Percentiles rank a stretch among this genome's conserved stretches.
Conservation (phyloP, 2,329 filamentous ascomycete species). For the Colletotrichum lentis region DNA sequence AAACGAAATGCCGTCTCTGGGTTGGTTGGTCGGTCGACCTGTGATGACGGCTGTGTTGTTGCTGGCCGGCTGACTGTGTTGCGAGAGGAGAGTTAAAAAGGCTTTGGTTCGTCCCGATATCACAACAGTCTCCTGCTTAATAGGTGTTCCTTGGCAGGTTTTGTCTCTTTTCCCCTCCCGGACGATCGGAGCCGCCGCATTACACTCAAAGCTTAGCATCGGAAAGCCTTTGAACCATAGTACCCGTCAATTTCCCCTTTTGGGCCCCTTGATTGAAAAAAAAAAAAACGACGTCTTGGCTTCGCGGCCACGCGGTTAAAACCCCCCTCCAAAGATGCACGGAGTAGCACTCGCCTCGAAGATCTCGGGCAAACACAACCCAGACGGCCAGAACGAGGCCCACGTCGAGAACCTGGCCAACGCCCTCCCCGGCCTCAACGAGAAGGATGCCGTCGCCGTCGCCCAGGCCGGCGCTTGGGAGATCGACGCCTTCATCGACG, state of each 20-base stretch:
- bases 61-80: background rate
- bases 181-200: slow-evolving; percentile 31
- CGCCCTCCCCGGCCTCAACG: slow-evolving; percentile 24
- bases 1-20: slow-evolving; percentile 16
- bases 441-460: slow-evolving; percentile 49
- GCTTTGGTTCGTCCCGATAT: slow-evolving; percentile 21
- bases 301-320: background rate
- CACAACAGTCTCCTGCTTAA: background rate
- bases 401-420: slow-evolving; percentile 32
- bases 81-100: slow-evolving; percentile 21
- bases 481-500: slow-evolving; percentile 51
- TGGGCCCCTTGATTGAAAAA: background rate
- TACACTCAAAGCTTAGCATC: slow-evolving; percentile 21
- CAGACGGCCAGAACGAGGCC: slow-evolving; percentile 32
- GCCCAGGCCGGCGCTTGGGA: slow-evolving; percentile 48
- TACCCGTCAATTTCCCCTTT: background rate
- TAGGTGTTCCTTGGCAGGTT: slow-evolving; percentile 27
- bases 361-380: slow-evolving; percentile 33
- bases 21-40: slow-evolving; percentile 25
- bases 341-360: slow-evolving; percentile 33
- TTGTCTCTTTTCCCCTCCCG: slow-evolving; percentile 11
- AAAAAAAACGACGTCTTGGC: slow-evolving; percentile 7
- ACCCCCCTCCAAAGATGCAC: slow-evolving; percentile 18
- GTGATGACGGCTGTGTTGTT: background rate
- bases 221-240: background rate